Evolutionary conservation across 768 basidiomycete species (phyloP).

Genomic region (Clathrus columnatus): DNA sequence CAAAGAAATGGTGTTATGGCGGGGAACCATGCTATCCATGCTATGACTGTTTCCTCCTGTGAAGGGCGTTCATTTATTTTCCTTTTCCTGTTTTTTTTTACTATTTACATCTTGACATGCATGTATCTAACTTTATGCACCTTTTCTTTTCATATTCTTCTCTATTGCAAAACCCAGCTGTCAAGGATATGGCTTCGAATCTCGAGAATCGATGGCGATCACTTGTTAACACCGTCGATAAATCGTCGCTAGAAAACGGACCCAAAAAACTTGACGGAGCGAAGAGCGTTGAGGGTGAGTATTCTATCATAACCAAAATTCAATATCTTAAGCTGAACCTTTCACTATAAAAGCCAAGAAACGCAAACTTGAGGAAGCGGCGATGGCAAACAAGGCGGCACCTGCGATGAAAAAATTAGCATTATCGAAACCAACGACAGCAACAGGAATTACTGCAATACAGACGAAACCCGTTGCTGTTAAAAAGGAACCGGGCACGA

Average conservation of each 20-base stretch:
- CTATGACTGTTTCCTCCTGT: background rate
- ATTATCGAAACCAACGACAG: slow-evolving; percentile 34
- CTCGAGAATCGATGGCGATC: slow-evolving; percentile 77
- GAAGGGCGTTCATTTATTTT: slow-evolving; percentile 6
- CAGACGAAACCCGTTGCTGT: slow-evolving; percentile 26
- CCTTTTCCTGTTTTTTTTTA: slow-evolving; percentile 17
- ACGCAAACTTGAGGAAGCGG: slow-evolving; percentile 54
- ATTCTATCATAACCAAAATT: slow-evolving; percentile 34
- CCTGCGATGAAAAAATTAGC: slow-evolving; percentile 64
- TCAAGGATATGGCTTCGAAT: slow-evolving; percentile 90
- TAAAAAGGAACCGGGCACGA: slow-evolving; percentile 49
- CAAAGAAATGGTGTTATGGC: background rate
- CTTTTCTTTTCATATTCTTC: slow-evolving; percentile 34
- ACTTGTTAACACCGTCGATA: slow-evolving; percentile 40
- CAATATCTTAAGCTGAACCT: background rate
- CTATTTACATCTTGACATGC: slow-evolving; percentile 22
- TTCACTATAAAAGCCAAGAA: slow-evolving; percentile 39
- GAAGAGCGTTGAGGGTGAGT: slow-evolving; percentile 61
- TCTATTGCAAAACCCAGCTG: slow-evolving; percentile 44
- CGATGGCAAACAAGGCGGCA: slow-evolving; percentile 34
- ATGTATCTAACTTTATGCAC: slow-evolving; percentile 60
- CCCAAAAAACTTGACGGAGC: slow-evolving; percentile 29
- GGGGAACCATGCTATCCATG: background rate
- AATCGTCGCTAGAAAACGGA: slow-evolving; percentile 6
- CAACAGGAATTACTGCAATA: no score